These are phyloP conservation scores for Cercospora berteroae DNA, from an alignment of 2,329 filamentous ascomycete genomes.

Conservation along the genomic window DNA sequence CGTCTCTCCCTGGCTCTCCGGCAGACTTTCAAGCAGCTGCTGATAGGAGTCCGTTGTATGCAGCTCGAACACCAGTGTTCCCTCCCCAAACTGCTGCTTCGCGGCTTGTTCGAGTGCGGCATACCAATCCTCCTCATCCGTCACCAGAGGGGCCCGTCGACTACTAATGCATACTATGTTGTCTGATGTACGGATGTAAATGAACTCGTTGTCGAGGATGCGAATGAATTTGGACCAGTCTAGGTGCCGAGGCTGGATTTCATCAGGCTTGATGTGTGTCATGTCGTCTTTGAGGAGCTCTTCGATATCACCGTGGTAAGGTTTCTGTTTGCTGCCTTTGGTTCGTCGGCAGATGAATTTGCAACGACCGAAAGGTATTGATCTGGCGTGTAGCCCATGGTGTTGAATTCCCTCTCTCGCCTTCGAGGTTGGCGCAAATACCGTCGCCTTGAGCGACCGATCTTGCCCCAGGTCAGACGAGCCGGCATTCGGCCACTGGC, in stretches of 20 bases:
- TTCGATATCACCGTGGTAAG: background rate
- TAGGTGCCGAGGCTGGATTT: conserved; percentile 19
- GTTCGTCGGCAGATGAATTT: conserved; percentile 16
- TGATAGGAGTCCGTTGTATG: conserved; percentile 6
- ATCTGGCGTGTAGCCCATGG: background rate
- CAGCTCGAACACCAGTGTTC: conserved; percentile 17
- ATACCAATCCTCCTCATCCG: conserved; percentile 15
- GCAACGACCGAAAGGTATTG: conserved; percentile 14
- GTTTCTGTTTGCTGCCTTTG: conserved; percentile 5
- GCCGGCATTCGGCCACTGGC: background rate
- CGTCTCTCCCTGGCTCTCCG: background rate
- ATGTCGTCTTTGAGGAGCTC: conserved; percentile 14
- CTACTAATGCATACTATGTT: conserved; percentile 19
- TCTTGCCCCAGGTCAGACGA: background rate
- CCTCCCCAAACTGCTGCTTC: background rate
- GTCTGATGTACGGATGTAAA: conserved; percentile 9
- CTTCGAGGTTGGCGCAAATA: background rate
- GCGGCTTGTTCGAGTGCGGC: conserved; percentile 6
- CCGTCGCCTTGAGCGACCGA: background rate
- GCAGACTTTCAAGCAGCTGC: conserved; percentile 1
- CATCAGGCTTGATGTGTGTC: background rate
- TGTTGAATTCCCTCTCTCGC: background rate
- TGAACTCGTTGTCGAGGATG: conserved; percentile 12
- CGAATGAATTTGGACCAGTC: conserved; percentile 15
- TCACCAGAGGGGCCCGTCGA: conserved; percentile 8